Percentiles rank a stretch among this genome's conserved stretches.
Evolutionary conservation across 495 filamentous ascomycete genomes (phyloP).

Genomic region (Tuber umbilicatum): DNA sequence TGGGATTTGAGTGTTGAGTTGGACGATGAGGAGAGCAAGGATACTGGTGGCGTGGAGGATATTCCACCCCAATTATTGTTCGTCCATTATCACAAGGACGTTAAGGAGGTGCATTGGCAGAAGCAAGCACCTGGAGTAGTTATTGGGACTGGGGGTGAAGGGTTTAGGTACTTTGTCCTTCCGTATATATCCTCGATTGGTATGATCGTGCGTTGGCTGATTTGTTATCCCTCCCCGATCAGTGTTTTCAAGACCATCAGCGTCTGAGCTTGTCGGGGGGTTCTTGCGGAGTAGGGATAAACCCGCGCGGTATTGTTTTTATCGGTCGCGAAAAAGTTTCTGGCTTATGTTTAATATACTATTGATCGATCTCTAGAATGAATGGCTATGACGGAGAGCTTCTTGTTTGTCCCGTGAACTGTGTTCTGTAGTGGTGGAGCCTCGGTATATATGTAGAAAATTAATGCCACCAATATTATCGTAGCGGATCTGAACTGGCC

Average conservation of each 20-base stretch:
- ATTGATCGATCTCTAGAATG: background rate
- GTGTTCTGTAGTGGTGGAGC: background rate
- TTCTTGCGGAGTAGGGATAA: background rate
- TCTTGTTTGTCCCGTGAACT: background rate
- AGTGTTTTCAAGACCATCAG: conserved; percentile 65
- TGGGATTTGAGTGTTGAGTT: conserved; percentile 97
- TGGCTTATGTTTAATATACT: background rate
- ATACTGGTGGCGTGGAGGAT: conserved; percentile 76
- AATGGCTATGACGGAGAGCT: background rate
- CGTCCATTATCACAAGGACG: conserved; percentile 88
- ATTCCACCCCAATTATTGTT: conserved; percentile 93
- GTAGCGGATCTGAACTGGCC: background rate
- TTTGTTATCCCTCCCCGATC: conserved; percentile 16
- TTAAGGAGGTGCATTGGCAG: conserved; percentile 96
- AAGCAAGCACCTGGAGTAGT: conserved; percentile 88
- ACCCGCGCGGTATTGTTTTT: background rate
- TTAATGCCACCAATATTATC: background rate
- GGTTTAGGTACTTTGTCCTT: conserved; percentile 58
- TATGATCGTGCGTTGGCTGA: background rate
- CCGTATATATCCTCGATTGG: background rate
- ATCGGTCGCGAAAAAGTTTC: background rate
- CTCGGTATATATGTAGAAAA: background rate
- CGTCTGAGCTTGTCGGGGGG: conserved; percentile 44
- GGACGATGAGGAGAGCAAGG: conserved; percentile 90
- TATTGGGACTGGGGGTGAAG: conserved; percentile 79